These are phyloP conservation scores for Fusarium sacchari DNA, from an alignment of 2,329 filamentous ascomycete genomes.

Conservation along the genomic window DNA sequence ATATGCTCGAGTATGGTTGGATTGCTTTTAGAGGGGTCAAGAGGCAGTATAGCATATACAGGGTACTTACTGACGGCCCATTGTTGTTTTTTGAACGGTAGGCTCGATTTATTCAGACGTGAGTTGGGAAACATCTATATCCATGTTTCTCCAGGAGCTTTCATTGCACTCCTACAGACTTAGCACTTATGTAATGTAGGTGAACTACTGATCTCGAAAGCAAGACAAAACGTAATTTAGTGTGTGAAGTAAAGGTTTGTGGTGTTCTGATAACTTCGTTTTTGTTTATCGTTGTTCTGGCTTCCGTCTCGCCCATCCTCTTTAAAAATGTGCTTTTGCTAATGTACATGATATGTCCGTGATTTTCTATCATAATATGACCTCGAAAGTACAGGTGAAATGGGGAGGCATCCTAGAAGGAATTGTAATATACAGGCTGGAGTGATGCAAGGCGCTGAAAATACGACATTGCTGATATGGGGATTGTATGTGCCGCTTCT, in stretches of 20 bases:
- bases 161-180: background rate
- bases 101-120: background rate
- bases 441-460: background rate
- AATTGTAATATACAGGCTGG: conserved; percentile 20
- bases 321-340: conserved; percentile 6
- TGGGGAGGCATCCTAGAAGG: conserved; percentile 1
- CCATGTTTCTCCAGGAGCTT: background rate
- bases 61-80: conserved; percentile 16
- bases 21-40: conserved; percentile 20
- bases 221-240: background rate
- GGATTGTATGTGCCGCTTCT: background rate
- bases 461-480: background rate
- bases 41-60: conserved; percentile 36
- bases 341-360: conserved; percentile 24
- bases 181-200: background rate
- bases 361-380: background rate
- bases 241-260: background rate
- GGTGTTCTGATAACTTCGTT: background rate
- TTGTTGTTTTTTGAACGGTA: background rate
- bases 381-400: background rate
- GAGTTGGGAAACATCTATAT: background rate
- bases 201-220: background rate
- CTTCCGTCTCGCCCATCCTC: background rate
- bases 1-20: conserved; percentile 9
- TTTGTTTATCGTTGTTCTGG: background rate